These are phyloP conservation scores for Candida freyschussii DNA, from an alignment of 1,139 yeast genomes.

Conservation along the genomic window DNA sequence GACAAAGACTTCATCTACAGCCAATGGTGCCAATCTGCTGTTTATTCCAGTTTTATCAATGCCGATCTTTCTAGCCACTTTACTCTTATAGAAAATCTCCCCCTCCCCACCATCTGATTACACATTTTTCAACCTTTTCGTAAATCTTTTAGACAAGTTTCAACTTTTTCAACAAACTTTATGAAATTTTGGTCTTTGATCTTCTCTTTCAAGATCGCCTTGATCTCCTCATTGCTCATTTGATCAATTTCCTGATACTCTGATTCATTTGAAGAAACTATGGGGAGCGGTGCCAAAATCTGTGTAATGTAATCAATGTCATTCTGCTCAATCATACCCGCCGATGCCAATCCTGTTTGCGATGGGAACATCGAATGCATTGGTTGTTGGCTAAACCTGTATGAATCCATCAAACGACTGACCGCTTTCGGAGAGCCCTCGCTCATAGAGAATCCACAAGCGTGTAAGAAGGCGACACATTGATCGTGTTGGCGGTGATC, in stretches of 20 bases:
- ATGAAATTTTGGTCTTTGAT: slow-evolving; percentile 21
- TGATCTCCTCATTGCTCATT: slow-evolving; percentile 17
- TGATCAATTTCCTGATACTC: slow-evolving; percentile 5
- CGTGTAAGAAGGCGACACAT: slow-evolving; percentile 8
- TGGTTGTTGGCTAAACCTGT: no score
- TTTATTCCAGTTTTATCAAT: slow-evolving; percentile 13
- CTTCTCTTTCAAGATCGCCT: slow-evolving; percentile 15
- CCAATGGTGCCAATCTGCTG: slow-evolving; percentile 5
- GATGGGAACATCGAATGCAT: no score
- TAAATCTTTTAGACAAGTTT: slow-evolving; percentile 16
- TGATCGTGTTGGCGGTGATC: slow-evolving; percentile 7
- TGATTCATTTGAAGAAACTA: neutral
- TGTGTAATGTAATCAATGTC: slow-evolving; percentile 15
- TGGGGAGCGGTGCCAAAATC: slow-evolving; percentile 9
- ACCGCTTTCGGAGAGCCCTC: no score
- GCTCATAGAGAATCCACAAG: no score
- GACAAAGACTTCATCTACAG: slow-evolving; percentile 1
- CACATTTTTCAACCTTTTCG: no score
- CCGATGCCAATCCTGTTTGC: no score
- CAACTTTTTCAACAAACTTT: slow-evolving; percentile 22
- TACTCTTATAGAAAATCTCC: slow-evolving; percentile 7
- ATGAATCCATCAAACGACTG: no score
- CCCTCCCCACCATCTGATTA: no score
- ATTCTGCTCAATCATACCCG: no score
- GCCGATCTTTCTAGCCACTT: slow-evolving; percentile 10